Evolutionary conservation across 805 yeast genomes (phyloP).

Genomic region (Wickerhamomyces hampshirensis): DNA sequence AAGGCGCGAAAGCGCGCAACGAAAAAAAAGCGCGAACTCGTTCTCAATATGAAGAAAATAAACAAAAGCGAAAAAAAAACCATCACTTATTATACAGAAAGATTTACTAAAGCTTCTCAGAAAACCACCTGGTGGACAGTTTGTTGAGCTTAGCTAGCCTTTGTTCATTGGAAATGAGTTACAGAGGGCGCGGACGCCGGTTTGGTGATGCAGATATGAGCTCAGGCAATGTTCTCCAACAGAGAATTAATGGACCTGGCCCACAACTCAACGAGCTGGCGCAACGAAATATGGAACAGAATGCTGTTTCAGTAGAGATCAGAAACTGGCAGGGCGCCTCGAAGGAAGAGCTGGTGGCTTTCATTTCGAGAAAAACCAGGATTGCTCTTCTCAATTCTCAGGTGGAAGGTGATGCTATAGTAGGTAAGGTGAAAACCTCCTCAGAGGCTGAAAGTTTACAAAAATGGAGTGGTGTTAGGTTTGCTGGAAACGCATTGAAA

Average conservation of each 20-base stretch:
- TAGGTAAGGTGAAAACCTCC: conserved; percentile 51
- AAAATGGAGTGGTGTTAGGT: conserved; percentile 70
- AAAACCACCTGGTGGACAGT: no score
- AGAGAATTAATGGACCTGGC: conserved; percentile 4
- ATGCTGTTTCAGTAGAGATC: conserved; percentile 51
- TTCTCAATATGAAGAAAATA: no score
- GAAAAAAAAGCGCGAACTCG: no score
- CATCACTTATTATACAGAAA: no score
- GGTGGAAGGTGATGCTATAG: conserved; percentile 52
- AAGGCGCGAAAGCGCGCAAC: no score
- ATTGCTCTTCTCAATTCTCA: conserved; percentile 48
- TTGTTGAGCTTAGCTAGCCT: no score
- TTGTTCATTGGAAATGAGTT: conserved; percentile 6
- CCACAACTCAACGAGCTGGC: conserved; percentile 15
- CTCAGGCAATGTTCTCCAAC: conserved; percentile 5
- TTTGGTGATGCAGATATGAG: conserved; percentile 7
- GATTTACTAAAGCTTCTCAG: no score
- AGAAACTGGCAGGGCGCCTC: conserved; percentile 81
- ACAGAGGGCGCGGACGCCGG: conserved; percentile 5
- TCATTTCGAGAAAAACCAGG: conserved; percentile 63
- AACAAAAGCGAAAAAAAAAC: no score
- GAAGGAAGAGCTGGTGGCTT: conserved; percentile 59
- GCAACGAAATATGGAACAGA: conserved; percentile 17
- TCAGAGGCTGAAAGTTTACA: conserved; percentile 55
- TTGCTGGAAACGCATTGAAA: conserved; percentile 67